These are phyloP conservation scores for Davidsoniella eucalypti DNA, from an alignment of 2,329 filamentous ascomycete genomes.

Conservation along the genomic window DNA sequence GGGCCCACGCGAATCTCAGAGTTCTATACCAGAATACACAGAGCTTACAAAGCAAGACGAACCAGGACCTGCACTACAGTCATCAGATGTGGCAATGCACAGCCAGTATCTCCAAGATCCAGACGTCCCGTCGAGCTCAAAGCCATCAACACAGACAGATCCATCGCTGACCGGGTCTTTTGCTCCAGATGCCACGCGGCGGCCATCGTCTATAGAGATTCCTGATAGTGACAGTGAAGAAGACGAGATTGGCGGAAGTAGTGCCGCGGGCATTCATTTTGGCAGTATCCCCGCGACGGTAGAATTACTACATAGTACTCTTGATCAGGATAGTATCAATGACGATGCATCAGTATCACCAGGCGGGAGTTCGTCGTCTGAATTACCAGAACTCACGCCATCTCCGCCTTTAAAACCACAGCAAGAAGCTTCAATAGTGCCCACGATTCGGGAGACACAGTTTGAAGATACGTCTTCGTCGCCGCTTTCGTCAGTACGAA, in stretches of 20 bases:
- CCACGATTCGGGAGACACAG: not conserved
- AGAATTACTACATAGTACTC: not conserved
- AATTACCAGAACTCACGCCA: not conserved
- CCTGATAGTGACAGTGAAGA: slow-evolving; percentile 9
- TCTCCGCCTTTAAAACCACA: not conserved
- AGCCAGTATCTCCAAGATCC: no score
- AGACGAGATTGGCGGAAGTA: not conserved
- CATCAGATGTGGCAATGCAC: no score
- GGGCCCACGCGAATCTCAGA: no score
- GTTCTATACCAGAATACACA: no score
- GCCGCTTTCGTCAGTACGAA: not conserved
- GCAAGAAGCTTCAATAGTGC: not conserved
- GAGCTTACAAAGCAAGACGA: no score
- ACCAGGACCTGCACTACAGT: no score
- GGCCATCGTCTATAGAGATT: slow-evolving; percentile 9
- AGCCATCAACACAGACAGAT: not conserved
- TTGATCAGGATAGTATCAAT: not conserved
- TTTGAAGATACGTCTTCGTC: not conserved
- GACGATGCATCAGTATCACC: not conserved
- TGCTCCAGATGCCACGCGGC: not conserved
- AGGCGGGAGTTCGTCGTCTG: not conserved
- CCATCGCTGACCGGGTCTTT: not conserved
- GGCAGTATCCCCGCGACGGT: not conserved
- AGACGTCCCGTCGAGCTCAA: not conserved
- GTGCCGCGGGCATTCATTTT: not conserved